phyloP scores from a whole-genome alignment of 2,329 filamentous ascomycete genomes.

The Colletotrichum costaricense region DNA sequence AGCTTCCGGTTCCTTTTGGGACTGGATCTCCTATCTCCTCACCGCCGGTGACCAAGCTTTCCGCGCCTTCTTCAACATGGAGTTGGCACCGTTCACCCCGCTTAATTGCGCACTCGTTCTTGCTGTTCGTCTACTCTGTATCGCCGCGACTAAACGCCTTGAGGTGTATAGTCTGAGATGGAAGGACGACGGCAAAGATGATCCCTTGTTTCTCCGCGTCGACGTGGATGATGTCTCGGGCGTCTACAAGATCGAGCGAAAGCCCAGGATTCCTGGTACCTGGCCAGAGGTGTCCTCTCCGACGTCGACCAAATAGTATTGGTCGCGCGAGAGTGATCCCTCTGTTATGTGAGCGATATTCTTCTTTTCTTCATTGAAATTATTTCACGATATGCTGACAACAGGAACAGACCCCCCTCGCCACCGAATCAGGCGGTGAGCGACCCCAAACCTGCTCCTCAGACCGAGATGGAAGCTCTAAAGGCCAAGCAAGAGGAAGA shows the following conservation, averaged over 20 bases:
- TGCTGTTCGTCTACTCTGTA: too few relatives aligned
- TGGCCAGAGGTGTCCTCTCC: conserved; percentile 12
- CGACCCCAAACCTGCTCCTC: neutral
- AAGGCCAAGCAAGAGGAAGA: neutral
- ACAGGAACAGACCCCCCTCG: neutral
- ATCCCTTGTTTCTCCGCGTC: neutral
- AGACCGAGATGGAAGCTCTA: neutral
- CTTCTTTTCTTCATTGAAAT: neutral
- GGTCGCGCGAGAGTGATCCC: neutral
- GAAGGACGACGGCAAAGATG: too few relatives aligned
- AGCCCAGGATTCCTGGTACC: conserved; percentile 28
- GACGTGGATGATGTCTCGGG: neutral
- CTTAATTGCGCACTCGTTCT: too few relatives aligned
- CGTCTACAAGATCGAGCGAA: neutral
- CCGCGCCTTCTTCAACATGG: too few relatives aligned
- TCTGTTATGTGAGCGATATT: conserved; percentile 20
- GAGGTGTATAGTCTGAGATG: too few relatives aligned
- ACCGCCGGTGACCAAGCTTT: too few relatives aligned
- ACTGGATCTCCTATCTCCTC: too few relatives aligned
- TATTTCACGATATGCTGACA: neutral
- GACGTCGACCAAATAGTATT: conserved; percentile 3
- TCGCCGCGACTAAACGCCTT: too few relatives aligned
- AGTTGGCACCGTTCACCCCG: too few relatives aligned
- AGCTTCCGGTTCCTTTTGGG: too few relatives aligned
- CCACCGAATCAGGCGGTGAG: conserved; percentile 10